Evolutionary conservation across 2,329 filamentous ascomycete species (phyloP).

Genomic region (Xylaria arbuscula): DNA sequence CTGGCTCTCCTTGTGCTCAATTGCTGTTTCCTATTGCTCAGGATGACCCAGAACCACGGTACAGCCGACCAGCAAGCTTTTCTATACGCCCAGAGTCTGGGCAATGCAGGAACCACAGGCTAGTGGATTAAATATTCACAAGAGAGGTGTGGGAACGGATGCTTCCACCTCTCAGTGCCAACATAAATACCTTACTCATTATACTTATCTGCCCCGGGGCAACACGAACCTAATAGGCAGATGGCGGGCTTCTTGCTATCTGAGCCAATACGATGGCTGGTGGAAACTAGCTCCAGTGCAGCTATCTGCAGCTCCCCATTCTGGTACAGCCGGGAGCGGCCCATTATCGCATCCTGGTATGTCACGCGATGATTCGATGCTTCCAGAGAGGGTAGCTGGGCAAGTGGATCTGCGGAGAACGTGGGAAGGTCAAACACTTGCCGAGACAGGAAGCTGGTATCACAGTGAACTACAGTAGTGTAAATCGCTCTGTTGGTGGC

Average conservation of each 20-base stretch:
- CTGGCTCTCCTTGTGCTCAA: conserved; percentile 22
- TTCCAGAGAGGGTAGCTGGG: conserved; percentile 2
- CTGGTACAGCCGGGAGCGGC: conserved; percentile 4
- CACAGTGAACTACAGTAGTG: not conserved
- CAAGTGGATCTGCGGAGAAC: conserved; percentile 28
- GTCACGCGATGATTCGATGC: conserved; percentile 15
- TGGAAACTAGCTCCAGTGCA: not conserved
- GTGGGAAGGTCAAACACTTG: conserved; percentile 20
- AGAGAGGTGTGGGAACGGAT: conserved; percentile 4
- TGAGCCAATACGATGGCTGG: conserved; percentile 21
- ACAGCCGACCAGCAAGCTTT: conserved; percentile 24
- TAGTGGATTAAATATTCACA: conserved; percentile 16
- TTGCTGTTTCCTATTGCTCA: conserved; percentile 7
- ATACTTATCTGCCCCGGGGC: not conserved
- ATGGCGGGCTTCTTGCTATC: conserved; percentile 14
- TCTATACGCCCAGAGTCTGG: conserved; percentile 30
- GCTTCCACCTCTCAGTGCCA: conserved; percentile 5
- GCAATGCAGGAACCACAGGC: conserved; percentile 22
- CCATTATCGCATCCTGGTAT: conserved; percentile 28
- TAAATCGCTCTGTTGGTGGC: too few relatives aligned
- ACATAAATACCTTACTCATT: conserved; percentile 18
- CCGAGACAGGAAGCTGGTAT: conserved; percentile 37
- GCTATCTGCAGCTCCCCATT: conserved; percentile 32
- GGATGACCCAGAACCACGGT: conserved; percentile 19
- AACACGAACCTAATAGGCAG: not conserved